Conservation (phyloP, 352 stramenopile genomes). For the Saprolegnia diclina region DNA sequence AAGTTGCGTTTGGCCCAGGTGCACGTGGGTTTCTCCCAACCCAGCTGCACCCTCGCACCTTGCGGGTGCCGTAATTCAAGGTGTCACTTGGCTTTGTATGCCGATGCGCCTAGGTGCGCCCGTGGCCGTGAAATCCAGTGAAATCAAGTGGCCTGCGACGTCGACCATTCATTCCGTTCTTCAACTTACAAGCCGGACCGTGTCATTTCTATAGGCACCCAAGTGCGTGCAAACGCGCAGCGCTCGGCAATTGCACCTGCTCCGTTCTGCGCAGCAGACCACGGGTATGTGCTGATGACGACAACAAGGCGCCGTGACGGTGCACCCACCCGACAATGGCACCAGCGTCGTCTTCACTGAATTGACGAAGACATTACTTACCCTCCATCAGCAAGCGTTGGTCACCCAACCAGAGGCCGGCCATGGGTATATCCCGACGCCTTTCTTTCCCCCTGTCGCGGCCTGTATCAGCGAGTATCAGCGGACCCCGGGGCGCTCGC, state of each 20-base stretch:
- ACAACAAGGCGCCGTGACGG: too few relatives aligned
- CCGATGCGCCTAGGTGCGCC: not conserved
- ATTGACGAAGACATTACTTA: not conserved
- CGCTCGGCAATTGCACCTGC: too few relatives aligned
- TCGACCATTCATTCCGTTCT: not conserved
- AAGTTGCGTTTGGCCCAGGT: constrained; percentile 14
- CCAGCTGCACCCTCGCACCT: not conserved
- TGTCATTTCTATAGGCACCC: not conserved
- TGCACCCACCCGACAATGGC: too few relatives aligned
- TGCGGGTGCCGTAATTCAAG: constrained; percentile 5
- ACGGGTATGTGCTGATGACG: too few relatives aligned
- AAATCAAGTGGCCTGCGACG: constrained; percentile 6
- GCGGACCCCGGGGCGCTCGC: too few relatives aligned
- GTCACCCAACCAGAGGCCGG: not conserved
- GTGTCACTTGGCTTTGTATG: constrained; percentile 12
- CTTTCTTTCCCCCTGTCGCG: too few relatives aligned
- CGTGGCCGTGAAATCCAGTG: not conserved
- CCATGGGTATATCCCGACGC: not conserved
- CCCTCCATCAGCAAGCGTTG: not conserved
- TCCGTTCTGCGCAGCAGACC: too few relatives aligned
- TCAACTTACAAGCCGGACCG: not conserved
- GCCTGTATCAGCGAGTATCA: too few relatives aligned
- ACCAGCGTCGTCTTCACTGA: not conserved
- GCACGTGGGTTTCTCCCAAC: not conserved
- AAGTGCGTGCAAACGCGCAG: not conserved